Percentiles rank a stretch among this genome's conserved stretches.
These are phyloP conservation scores for Nicotiana tabacum DNA, from an alignment of 257 asterid genomes.

Conservation along the genomic window DNA sequence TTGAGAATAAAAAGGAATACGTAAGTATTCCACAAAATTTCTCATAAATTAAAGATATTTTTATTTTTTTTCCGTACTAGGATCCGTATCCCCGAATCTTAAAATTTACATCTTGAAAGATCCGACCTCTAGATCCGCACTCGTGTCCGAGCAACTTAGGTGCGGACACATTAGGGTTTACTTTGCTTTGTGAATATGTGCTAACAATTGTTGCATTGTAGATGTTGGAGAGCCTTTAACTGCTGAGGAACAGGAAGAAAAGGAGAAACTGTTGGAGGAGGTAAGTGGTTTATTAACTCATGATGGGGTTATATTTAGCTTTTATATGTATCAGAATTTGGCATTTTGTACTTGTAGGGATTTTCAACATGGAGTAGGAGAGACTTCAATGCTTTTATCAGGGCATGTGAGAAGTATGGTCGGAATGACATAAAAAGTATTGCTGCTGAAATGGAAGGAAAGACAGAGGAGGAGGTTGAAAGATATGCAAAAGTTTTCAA, in stretches of 20 bases:
- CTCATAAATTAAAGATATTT: no score
- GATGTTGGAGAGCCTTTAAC: constrained; percentile 96
- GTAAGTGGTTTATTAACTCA: constrained; percentile 30
- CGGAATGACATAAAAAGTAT: constrained; percentile 72
- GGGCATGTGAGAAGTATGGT: constrained; percentile 97
- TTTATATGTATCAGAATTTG: neutral
- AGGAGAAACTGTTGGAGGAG: constrained; percentile 76
- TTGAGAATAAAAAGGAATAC: no score
- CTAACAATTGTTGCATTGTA: constrained; percentile 25
- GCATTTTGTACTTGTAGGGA: constrained; percentile 43
- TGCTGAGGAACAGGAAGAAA: constrained; percentile 96
- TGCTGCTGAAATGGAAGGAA: constrained; percentile 98
- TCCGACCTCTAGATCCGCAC: no score
- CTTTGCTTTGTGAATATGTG: constrained; percentile 14
- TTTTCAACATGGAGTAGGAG: constrained; percentile 98
- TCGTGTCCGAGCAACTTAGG: no score
- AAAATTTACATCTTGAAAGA: no score
- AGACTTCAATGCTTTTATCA: constrained; percentile 88
- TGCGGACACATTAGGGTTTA: neutral
- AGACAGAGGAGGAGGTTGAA: constrained; percentile 88
- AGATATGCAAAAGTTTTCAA: constrained; percentile 84
- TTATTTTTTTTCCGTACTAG: no score
- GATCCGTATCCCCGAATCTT: no score
- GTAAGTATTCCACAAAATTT: no score
- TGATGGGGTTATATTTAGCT: neutral